These are phyloP conservation scores for Pythium aquatile DNA, from an alignment of 352 stramenopile genomes.

Conservation along the genomic window DNA sequence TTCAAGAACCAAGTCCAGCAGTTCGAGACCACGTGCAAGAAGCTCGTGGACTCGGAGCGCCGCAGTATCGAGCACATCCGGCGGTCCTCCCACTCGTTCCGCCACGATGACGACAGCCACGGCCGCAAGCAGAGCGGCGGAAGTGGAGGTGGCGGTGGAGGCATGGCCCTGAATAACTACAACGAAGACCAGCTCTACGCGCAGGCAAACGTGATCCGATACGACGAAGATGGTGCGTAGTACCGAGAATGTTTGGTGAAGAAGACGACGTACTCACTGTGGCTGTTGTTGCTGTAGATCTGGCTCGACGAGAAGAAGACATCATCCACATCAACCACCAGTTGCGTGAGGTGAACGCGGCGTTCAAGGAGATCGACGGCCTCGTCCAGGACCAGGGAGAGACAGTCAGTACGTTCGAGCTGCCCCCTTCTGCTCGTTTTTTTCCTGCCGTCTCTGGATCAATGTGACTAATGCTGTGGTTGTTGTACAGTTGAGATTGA, in stretches of 20 bases:
- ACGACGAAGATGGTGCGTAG: conserved; percentile 78
- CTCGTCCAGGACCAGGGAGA: conserved; percentile 85
- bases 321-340: conserved; percentile 90
- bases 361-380: conserved; percentile 82
- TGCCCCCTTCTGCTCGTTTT: not conserved
- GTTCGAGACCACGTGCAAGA: conserved; percentile 75
- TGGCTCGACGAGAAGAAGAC: conserved; percentile 78
- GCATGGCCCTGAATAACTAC: conserved; percentile 70
- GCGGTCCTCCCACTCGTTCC: conserved; percentile 73
- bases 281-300: conserved; percentile 35
- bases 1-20: conserved; percentile 78
- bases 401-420: conserved; percentile 40
- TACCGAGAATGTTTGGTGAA: no score
- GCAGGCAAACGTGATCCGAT: conserved; percentile 79
- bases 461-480: not conserved
- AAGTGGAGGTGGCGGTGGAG: conserved; percentile 9
- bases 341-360: conserved; percentile 80
- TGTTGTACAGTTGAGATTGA: conserved; percentile 65
- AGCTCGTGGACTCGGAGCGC: conserved; percentile 66
- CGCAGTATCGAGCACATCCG: conserved; percentile 79
- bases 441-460: not conserved
- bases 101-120: conserved; percentile 28
- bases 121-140: conserved; percentile 2
- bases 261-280: not conserved
- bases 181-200: conserved; percentile 88